Conservation (phyloP, 2,329 filamentous ascomycete species). For the Onygenales sp. region DNA sequence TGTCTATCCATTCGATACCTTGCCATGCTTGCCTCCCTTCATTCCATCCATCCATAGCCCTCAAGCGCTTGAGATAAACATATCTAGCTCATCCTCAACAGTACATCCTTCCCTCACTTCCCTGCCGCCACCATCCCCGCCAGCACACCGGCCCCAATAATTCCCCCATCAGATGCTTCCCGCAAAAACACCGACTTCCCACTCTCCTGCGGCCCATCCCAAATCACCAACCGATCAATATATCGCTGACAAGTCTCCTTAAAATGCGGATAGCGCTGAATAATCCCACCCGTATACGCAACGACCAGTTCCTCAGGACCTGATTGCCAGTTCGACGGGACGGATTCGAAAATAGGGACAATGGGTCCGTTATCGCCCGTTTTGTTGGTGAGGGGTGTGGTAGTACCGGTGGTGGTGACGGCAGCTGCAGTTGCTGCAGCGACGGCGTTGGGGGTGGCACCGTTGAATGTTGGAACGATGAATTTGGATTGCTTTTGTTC, state of each 20-base stretch:
- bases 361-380: background rate
- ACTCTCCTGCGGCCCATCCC: conserved; percentile 26
- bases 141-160: conserved; percentile 41
- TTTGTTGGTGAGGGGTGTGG: background rate
- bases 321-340: conserved; percentile 28
- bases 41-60: background rate
- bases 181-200: conserved; percentile 36
- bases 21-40: background rate
- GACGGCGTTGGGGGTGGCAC: conserved; percentile 16
- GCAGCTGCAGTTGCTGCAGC: background rate
- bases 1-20: background rate
- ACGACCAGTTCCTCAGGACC: conserved; percentile 56
- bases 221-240: conserved; percentile 43
- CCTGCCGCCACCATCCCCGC: conserved; percentile 28
- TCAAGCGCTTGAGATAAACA: background rate
- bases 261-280: conserved; percentile 63
- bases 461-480: conserved; percentile 11
- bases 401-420: background rate
- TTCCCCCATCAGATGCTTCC: conserved; percentile 40
- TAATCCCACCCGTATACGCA: conserved; percentile 67
- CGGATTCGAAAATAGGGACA: conserved; percentile 3
- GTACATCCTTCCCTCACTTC: background rate
- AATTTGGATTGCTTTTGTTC: conserved; percentile 14
- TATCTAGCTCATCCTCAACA: background rate
- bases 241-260: conserved; percentile 56